phyloP scores from a whole-genome alignment of 2,329 filamentous ascomycete species.

The Penicillium freii region DNA sequence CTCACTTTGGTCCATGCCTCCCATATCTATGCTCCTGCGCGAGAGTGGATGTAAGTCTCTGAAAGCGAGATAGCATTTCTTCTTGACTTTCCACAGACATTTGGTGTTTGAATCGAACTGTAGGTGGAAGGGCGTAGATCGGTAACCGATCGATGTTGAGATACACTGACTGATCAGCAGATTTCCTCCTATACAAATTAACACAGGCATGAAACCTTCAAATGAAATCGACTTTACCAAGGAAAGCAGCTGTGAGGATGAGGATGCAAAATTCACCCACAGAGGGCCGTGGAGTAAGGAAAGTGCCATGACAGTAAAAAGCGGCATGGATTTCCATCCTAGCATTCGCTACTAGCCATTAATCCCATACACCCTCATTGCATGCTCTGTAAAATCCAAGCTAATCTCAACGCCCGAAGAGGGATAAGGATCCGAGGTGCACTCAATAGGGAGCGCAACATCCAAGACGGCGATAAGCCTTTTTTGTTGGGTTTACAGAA shows the following conservation, averaged over 20 bases:
- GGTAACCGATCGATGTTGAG: background rate
- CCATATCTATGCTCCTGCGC: background rate
- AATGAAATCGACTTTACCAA: background rate
- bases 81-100: background rate
- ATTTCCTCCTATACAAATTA: background rate
- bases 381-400: background rate
- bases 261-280: background rate
- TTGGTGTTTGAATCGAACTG: background rate
- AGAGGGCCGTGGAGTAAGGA: background rate
- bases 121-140: background rate
- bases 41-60: background rate
- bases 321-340: background rate
- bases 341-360: background rate
- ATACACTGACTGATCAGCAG: background rate
- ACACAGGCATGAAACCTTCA: background rate
- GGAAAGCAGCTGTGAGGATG: background rate
- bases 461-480: background rate
- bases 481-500: background rate
- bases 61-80: background rate
- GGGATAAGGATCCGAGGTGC: background rate
- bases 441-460: background rate
- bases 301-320: no score
- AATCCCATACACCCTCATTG: background rate
- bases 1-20: background rate
- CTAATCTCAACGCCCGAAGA: background rate